Conservation (phyloP, 2,329 filamentous ascomycete genomes). For the Ceratocystis cacaofunesta region DNA sequence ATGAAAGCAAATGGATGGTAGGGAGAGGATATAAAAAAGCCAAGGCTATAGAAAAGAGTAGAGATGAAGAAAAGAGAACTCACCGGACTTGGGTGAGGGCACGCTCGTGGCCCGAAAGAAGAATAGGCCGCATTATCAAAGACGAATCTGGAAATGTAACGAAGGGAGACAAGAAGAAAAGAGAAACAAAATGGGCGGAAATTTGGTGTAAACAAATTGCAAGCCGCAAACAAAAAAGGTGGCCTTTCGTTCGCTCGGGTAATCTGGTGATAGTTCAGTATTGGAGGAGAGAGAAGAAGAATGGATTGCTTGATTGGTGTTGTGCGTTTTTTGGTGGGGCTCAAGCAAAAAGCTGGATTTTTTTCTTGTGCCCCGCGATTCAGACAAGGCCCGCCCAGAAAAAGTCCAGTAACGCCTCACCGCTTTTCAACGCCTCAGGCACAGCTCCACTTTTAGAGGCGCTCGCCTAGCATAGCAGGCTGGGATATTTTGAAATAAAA, state of each 20-base stretch:
- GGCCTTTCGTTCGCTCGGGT: conserved; percentile 7
- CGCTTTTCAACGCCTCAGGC: conserved; percentile 9
- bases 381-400: neutral
- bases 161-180: conserved; percentile 2
- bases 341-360: conserved; percentile 16
- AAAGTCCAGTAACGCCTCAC: neutral
- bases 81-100: conserved; percentile 89
- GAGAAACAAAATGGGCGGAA: conserved; percentile 1
- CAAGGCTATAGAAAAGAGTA: neutral
- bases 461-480: neutral
- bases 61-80: conserved; percentile 21
- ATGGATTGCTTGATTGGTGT: conserved; percentile 14
- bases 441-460: conserved; percentile 1
- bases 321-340: conserved; percentile 18
- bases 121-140: conserved; percentile 82
- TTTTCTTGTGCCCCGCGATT: conserved; percentile 18
- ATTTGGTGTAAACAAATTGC: neutral
- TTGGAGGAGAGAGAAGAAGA: conserved; percentile 15
- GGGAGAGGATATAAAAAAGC: neutral
- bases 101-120: conserved; percentile 92
- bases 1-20: neutral
- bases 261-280: conserved; percentile 13
- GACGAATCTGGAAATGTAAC: conserved; percentile 17
- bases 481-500: neutral
- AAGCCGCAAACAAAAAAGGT: neutral